Percentiles rank a stretch among this genome's conserved stretches.
phyloP scores from a whole-genome alignment of 78 protist genomes.

The Polysphondylium violaceum region DNA sequence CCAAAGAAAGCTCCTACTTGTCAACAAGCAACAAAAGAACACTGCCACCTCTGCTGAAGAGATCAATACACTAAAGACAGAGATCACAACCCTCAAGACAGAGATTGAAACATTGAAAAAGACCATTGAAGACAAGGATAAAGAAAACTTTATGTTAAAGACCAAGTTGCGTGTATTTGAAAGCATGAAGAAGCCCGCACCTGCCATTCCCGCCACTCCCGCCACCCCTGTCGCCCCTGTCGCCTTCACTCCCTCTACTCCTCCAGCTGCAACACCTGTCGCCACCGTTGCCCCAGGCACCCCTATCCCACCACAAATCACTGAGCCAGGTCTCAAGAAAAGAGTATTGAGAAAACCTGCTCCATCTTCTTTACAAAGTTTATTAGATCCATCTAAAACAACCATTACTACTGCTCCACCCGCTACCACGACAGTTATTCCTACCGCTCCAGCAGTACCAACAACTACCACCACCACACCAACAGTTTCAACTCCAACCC shows the following conservation, averaged over 20 bases:
- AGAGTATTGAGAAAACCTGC: constrained; percentile 1
- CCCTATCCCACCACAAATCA: background rate
- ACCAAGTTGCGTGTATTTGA: constrained; percentile 40
- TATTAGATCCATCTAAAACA: background rate
- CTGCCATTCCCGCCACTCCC: background rate
- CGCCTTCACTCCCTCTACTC: background rate
- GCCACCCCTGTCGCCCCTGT: background rate
- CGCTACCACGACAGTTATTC: background rate
- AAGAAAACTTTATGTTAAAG: constrained; percentile 16
- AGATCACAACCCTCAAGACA: background rate
- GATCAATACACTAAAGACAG: background rate
- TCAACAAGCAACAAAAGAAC: constrained; percentile 8
- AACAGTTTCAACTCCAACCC: background rate
- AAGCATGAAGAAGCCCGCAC: background rate
- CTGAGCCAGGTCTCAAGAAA: background rate
- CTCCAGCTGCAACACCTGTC: background rate
- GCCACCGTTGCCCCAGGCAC: background rate
- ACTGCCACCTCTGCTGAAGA: constrained; percentile 6
- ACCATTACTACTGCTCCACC: constrained; percentile 4
- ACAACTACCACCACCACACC: background rate
- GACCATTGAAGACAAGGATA: constrained; percentile 16
- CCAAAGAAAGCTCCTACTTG: background rate
- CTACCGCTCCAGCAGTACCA: background rate
- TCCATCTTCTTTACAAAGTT: background rate
- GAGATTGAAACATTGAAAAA: constrained; percentile 16